Evolutionary conservation across 1,284 basidiomycete species (phyloP).

Genomic region (Chondrostereum purpureum): DNA sequence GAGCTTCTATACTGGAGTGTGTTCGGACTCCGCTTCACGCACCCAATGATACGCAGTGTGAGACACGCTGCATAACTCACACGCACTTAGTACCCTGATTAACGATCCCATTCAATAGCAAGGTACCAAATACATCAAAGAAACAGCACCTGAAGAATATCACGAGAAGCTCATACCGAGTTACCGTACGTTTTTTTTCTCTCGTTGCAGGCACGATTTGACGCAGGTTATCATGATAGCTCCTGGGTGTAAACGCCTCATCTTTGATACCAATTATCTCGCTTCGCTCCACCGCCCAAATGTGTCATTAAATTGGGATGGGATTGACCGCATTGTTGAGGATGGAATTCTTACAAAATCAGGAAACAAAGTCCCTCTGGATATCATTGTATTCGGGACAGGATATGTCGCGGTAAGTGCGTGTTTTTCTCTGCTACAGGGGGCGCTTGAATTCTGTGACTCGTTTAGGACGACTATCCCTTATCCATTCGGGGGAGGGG

Average conservation of each 20-base stretch:
- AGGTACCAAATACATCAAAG: slow-evolving; percentile 26
- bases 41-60: slow-evolving; percentile 19
- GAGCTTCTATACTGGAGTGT: slow-evolving; percentile 23
- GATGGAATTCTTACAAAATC: slow-evolving; percentile 30
- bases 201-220: slow-evolving; percentile 18
- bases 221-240: slow-evolving; percentile 21
- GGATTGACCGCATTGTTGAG: slow-evolving; percentile 28
- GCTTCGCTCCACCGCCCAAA: slow-evolving; percentile 31
- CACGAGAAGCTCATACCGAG: slow-evolving; percentile 33
- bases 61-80: background rate
- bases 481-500: slow-evolving; percentile 23
- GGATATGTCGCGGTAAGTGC: slow-evolving; percentile 28
- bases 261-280: slow-evolving; percentile 31
- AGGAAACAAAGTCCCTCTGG: slow-evolving; percentile 26
- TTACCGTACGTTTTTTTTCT: slow-evolving; percentile 29
- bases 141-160: slow-evolving; percentile 32
- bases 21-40: too few species aligned
- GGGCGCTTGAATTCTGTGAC: background rate
- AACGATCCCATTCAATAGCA: slow-evolving; percentile 16
- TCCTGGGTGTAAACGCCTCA: slow-evolving; percentile 31
- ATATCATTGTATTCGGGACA: slow-evolving; percentile 33
- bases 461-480: slow-evolving; percentile 25
- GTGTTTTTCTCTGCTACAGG: background rate
- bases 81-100: background rate
- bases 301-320: slow-evolving; percentile 29